These are phyloP conservation scores for Kalmanozyma brasiliensis DNA, from an alignment of 1,284 basidiomycete genomes.

Conservation along the genomic window DNA sequence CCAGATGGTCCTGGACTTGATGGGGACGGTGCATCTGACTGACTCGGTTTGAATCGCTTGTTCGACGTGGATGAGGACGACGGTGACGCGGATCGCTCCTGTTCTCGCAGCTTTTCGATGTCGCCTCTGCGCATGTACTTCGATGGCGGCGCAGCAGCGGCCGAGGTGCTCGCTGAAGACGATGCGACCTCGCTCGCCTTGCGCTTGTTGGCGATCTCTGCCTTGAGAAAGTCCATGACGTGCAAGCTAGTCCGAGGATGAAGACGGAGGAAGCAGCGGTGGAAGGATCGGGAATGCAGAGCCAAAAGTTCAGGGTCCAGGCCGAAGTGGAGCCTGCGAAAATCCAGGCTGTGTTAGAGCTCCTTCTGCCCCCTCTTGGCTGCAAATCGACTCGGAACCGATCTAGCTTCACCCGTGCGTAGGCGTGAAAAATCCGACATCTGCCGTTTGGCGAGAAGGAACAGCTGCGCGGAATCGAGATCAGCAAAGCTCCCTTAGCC, in stretches of 20 bases:
- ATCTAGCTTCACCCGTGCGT: slow-evolving; percentile 17
- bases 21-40: background rate
- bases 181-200: slow-evolving; percentile 72
- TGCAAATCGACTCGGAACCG: slow-evolving; percentile 21
- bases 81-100: slow-evolving; percentile 23
- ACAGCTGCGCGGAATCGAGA: slow-evolving; percentile 18
- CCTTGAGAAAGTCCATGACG: slow-evolving; percentile 83
- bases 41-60: slow-evolving; percentile 8
- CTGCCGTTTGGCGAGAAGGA: slow-evolving; percentile 19
- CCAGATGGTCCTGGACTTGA: slow-evolving; percentile 1
- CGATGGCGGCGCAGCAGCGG: slow-evolving; percentile 10
- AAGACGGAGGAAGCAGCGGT: slow-evolving; percentile 9
- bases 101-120: slow-evolving; percentile 40
- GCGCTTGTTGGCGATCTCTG: slow-evolving; percentile 80
- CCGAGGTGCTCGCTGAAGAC: slow-evolving; percentile 8
- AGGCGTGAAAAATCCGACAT: slow-evolving; percentile 21
- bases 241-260: background rate
- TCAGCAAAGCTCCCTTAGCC: too few species aligned
- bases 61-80: slow-evolving; percentile 5
- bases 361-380: background rate
- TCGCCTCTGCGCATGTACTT: slow-evolving; percentile 62
- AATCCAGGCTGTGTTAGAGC: slow-evolving; percentile 11
- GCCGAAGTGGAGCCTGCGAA: slow-evolving; percentile 23
- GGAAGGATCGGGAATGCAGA: slow-evolving; percentile 10
- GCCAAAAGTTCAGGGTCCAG: slow-evolving; percentile 1